Base-by-base conservation (phyloP, 169 alveolate species). In the Plasmodium malariae region DNA sequence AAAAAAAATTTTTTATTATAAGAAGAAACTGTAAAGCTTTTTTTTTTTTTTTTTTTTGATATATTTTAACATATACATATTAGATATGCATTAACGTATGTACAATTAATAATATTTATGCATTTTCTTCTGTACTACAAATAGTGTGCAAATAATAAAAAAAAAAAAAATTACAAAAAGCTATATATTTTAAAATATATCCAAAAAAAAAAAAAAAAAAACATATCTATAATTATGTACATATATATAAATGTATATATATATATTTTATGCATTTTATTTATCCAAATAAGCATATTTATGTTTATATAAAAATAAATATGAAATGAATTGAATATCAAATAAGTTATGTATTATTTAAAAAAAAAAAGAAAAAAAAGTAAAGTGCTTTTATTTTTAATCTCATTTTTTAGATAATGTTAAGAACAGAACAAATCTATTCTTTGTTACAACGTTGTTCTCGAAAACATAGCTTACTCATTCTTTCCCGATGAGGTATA, bases 91-190 rank as follows among this genome's bases (percentile, higher is more conserved):
- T 55, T 40, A 40, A 40, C 51, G 9, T 40, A 9, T 40, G n/a
- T n/a, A n/a, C n/a, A n/a, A n/a, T n/a, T n/a, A n/a, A n/a, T n/a
- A n/a, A n/a, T n/a, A n/a, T n/a, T n/a, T n/a, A n/a, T n/a, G n/a
- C n/a, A n/a, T n/a, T n/a, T n/a, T n/a, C n/a, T n/a, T n/a, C n/a
- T n/a, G n/a, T n/a, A n/a, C n/a, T n/a, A n/a, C n/a, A n/a, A n/a
- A n/a, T n/a, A n/a, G n/a, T n/a, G n/a, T n/a, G n/a, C n/a, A n/a
- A n/a, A 60, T 7, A 68, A 68, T 26, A 24, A 40, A 69, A 69
- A 69, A 69, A 70, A 65, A 65, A 65, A 63, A 65, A 65, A 65
- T 30, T 30, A 65, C 24, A 51, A 51, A 70, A 70, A 70, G 80
- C 80, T 69, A 34, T 69, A 17, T 69, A 69, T 11, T 19, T 14